Evolutionary conservation across 805 yeast genomes (phyloP).

Genomic region (Blastobotrys muscicola): DNA sequence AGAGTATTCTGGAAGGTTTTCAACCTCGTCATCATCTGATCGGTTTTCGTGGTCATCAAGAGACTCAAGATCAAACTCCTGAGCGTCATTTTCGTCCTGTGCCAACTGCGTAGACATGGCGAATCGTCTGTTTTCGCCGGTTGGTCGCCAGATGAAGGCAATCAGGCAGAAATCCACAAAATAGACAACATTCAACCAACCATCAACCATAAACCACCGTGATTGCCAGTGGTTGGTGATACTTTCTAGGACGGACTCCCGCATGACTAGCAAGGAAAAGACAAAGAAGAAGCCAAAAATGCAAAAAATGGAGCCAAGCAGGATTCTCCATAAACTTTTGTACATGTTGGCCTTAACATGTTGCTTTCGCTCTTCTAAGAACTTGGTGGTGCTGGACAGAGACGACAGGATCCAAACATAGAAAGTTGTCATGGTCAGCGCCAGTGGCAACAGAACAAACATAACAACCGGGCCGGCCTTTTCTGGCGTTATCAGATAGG

Average conservation of each 20-base stretch:
- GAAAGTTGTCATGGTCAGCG: slow-evolving; percentile 58
- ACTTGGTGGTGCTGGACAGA: slow-evolving; percentile 62
- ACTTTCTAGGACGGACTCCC: slow-evolving; percentile 65
- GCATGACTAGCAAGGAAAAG: slow-evolving; percentile 59
- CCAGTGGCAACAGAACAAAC: slow-evolving; percentile 59
- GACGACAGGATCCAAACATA: slow-evolving; percentile 68
- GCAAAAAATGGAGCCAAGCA: slow-evolving; percentile 61
- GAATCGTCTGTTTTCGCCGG: slow-evolving; percentile 86
- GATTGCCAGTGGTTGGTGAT: slow-evolving; percentile 88
- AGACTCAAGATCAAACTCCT: slow-evolving; percentile 55
- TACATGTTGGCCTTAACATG: slow-evolving; percentile 84
- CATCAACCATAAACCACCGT: slow-evolving; percentile 78
- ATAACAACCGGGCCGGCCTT: slow-evolving; percentile 40
- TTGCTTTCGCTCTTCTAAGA: slow-evolving; percentile 78
- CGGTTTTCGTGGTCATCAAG: slow-evolving; percentile 24
- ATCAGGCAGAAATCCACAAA: slow-evolving; percentile 73
- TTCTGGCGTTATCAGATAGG: slow-evolving; percentile 42
- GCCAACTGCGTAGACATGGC: slow-evolving; percentile 86
- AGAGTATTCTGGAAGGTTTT: neutral
- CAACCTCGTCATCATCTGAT: slow-evolving; percentile 32
- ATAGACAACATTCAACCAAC: slow-evolving; percentile 91
- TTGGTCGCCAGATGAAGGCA: slow-evolving; percentile 95
- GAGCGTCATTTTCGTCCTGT: slow-evolving; percentile 65
- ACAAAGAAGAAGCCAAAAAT: slow-evolving; percentile 63
- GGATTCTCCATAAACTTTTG: slow-evolving; percentile 62